phyloP scores from a whole-genome alignment of 2,329 filamentous ascomycete genomes.

The Huntiella savannae region DNA sequence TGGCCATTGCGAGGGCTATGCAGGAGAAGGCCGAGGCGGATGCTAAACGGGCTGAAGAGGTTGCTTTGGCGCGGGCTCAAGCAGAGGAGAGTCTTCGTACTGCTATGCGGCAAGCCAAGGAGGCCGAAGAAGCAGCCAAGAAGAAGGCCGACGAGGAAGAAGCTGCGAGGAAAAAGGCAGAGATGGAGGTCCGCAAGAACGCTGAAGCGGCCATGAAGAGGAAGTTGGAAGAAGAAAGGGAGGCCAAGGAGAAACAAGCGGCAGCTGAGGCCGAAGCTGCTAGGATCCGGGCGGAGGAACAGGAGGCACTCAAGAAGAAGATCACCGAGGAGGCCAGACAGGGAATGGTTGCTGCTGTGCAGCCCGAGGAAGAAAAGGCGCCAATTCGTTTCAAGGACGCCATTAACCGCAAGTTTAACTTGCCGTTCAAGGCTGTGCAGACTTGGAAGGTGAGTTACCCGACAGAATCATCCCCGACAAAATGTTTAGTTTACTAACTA shows the following conservation, averaged over 20 bases:
- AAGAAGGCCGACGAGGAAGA: slow-evolving; percentile 12
- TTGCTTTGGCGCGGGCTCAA: slow-evolving; percentile 6
- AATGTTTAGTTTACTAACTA: background rate
- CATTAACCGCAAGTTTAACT: slow-evolving; percentile 77
- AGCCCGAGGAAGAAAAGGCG: slow-evolving; percentile 37
- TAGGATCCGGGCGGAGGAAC: slow-evolving; percentile 30
- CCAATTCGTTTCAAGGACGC: slow-evolving; percentile 85
- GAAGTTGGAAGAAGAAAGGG: slow-evolving; percentile 18
- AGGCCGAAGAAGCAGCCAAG: slow-evolving; percentile 18
- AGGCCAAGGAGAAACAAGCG: slow-evolving; percentile 21
- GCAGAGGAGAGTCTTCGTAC: slow-evolving; percentile 15
- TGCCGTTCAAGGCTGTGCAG: slow-evolving; percentile 69
- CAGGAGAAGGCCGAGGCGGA: slow-evolving; percentile 16
- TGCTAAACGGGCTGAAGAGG: slow-evolving; percentile 14
- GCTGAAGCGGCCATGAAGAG: slow-evolving; percentile 23
- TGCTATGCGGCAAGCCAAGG: slow-evolving; percentile 20
- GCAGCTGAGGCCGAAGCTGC: slow-evolving; percentile 20
- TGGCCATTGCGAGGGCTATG: slow-evolving; percentile 11
- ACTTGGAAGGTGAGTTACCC: slow-evolving; percentile 53
- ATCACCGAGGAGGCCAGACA: slow-evolving; percentile 36
- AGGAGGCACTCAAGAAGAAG: slow-evolving; percentile 33
- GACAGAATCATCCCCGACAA: background rate
- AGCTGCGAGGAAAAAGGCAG: slow-evolving; percentile 14
- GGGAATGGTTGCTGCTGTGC: slow-evolving; percentile 28
- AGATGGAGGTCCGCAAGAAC: slow-evolving; percentile 16